A percentile compares a stretch with the other conserved stretches of the same genome.
phyloP scores from a whole-genome alignment of 768 basidiomycete genomes.

The Suillus plorans region DNA sequence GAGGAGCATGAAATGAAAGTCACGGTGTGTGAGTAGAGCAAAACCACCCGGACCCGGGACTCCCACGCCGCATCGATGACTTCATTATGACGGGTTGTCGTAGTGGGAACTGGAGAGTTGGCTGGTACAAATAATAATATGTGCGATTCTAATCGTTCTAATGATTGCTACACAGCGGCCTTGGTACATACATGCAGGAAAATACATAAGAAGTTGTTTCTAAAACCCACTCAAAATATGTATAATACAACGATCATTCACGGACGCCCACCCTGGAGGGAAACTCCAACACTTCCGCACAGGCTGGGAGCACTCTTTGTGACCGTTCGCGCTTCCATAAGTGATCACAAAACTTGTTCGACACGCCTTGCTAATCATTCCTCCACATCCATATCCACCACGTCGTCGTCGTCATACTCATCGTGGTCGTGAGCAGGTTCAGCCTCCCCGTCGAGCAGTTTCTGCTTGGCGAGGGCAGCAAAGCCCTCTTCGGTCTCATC shows the following conservation, averaged over 20 bases:
- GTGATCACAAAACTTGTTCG: not conserved
- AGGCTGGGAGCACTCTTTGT: not conserved
- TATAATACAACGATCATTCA: not conserved
- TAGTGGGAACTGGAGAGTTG: too few relatives aligned
- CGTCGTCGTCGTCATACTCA: not conserved
- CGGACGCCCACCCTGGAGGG: not conserved
- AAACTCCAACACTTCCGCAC: not conserved
- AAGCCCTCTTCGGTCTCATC: conserved; percentile 55
- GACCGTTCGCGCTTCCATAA: not conserved
- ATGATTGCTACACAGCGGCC: too few relatives aligned
- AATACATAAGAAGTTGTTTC: not conserved
- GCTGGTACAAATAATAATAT: too few relatives aligned
- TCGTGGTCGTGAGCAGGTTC: conserved; percentile 3
- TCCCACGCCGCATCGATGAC: too few relatives aligned
- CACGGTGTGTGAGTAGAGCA: too few relatives aligned
- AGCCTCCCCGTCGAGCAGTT: conserved; percentile 25
- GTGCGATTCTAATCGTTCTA: not conserved
- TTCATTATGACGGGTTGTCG: too few relatives aligned
- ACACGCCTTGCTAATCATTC: conserved; percentile 14
- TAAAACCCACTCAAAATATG: not conserved
- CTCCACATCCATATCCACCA: conserved; percentile 17
- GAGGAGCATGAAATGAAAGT: too few relatives aligned
- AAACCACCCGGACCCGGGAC: too few relatives aligned
- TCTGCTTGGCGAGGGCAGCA: conserved; percentile 40
- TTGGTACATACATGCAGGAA: not conserved